A percentile compares a stretch with the other conserved stretches of the same genome.
Evolutionary conservation across 208 protist species (phyloP).

Genomic region (Acanthamoeba triangularis): DNA sequence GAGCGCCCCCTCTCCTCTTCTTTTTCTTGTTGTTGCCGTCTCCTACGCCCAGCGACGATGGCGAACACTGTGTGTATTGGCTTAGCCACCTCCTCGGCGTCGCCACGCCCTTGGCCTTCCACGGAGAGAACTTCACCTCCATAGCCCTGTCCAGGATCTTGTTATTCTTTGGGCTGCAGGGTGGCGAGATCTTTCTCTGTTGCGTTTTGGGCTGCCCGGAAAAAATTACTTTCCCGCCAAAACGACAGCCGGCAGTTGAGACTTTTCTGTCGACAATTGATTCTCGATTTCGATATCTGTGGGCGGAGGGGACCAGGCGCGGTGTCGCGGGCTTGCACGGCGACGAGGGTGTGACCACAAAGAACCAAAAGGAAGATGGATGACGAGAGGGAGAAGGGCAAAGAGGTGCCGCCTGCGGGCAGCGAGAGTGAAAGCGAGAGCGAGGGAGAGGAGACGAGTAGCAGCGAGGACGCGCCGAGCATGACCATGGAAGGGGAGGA

Average conservation of each 20-base stretch:
- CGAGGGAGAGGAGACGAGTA: not conserved
- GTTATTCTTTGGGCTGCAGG: no score
- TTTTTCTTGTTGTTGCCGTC: not conserved
- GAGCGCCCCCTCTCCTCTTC: not conserved
- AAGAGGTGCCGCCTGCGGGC: not conserved
- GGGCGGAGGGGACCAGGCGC: no score
- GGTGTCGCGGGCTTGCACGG: no score
- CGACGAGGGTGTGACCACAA: no score
- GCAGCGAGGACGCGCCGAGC: not conserved
- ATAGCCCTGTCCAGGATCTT: not conserved
- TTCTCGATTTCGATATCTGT: no score
- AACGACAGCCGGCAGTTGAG: no score
- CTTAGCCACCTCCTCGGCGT: not conserved
- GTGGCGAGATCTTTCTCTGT: no score
- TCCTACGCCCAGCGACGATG: not conserved
- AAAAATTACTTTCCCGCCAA: no score
- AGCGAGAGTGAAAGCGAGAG: not conserved
- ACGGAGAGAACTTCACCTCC: not conserved
- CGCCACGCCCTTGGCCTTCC: constrained; percentile 19
- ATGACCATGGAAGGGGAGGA: not conserved
- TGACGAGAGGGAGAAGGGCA: not conserved
- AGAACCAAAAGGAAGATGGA: not conserved
- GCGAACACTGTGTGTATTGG: constrained; percentile 14
- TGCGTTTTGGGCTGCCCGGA: no score
- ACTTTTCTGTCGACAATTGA: not conserved